Evolutionary conservation across 306 rosid species (phyloP).

Genomic region (Sesbania bispinosa): DNA sequence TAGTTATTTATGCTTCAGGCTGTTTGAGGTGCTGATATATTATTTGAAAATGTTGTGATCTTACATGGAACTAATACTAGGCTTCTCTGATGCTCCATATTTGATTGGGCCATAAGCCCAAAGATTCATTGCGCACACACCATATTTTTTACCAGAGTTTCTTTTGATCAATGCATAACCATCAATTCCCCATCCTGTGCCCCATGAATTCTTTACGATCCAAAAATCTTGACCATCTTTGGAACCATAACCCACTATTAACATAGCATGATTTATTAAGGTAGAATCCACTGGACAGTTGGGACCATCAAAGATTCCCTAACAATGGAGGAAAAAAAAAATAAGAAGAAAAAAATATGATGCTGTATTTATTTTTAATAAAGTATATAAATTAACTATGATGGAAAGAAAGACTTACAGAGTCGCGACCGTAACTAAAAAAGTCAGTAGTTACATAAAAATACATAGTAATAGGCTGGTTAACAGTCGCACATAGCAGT

Average conservation of each 20-base stretch:
- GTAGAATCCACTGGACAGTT: background rate
- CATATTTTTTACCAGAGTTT: conserved; percentile 12
- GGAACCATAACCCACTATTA: conserved; percentile 56
- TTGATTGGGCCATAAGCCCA: background rate
- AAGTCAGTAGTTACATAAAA: conserved; percentile 26
- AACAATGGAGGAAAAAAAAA: background rate
- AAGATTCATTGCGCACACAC: conserved; percentile 14
- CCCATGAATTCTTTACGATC: conserved; percentile 66
- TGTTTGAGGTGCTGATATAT: background rate
- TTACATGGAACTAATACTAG: too few species aligned
- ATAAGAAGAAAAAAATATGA: background rate
- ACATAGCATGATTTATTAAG: background rate
- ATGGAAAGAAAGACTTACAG: conserved; percentile 12
- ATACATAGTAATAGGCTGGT: conserved; percentile 47
- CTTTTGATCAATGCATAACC: conserved; percentile 52
- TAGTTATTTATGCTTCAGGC: background rate
- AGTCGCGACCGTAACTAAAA: conserved; percentile 22
- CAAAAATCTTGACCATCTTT: conserved; percentile 48
- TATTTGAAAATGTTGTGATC: background rate
- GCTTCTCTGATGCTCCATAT: background rate
- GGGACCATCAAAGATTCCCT: conserved; percentile 52
- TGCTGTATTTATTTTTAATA: background rate
- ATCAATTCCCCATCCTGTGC: conserved; percentile 41
- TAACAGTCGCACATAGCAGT: conserved; percentile 41
- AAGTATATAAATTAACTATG: background rate